phyloP scores from a whole-genome alignment of 1,284 basidiomycete species.

The Ustilago nuda region DNA sequence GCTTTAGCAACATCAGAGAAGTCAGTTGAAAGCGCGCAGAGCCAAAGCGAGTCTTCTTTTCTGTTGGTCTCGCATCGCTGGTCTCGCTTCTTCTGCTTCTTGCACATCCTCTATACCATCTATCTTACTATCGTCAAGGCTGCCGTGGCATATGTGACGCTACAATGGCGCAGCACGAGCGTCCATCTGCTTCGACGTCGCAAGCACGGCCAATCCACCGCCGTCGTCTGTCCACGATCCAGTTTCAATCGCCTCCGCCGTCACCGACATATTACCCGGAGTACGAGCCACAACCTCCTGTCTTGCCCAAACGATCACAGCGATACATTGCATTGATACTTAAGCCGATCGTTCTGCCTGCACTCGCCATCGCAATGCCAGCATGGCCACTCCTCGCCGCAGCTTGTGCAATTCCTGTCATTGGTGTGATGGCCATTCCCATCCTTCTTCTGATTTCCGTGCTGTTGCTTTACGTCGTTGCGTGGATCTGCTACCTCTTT shows the following conservation, averaged over 20 bases:
- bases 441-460: conserved; percentile 63
- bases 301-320: conserved; percentile 36
- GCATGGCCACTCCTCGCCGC: conserved; percentile 60
- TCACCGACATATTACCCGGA: conserved; percentile 51
- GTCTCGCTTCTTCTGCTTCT: background rate
- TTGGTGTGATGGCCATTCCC: conserved; percentile 65
- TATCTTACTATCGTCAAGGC: background rate
- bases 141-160: background rate
- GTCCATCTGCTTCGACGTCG: conserved; percentile 6
- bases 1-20: background rate
- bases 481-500: conserved; percentile 68
- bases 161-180: conserved; percentile 34
- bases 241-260: conserved; percentile 21
- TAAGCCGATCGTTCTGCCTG: conserved; percentile 51
- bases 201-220: conserved; percentile 13
- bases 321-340: conserved; percentile 47
- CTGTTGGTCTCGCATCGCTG: background rate
- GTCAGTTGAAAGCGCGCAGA: conserved; percentile 4
- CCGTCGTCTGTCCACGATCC: conserved; percentile 22
- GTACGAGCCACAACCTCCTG: conserved; percentile 26
- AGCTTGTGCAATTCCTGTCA: conserved; percentile 57
- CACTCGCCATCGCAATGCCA: conserved; percentile 53
- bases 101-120: background rate
- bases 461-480: conserved; percentile 63
- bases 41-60: background rate